These are phyloP conservation scores for Talaromyces atroroseus DNA, from an alignment of 2,329 filamentous ascomycete genomes.

Conservation along the genomic window DNA sequence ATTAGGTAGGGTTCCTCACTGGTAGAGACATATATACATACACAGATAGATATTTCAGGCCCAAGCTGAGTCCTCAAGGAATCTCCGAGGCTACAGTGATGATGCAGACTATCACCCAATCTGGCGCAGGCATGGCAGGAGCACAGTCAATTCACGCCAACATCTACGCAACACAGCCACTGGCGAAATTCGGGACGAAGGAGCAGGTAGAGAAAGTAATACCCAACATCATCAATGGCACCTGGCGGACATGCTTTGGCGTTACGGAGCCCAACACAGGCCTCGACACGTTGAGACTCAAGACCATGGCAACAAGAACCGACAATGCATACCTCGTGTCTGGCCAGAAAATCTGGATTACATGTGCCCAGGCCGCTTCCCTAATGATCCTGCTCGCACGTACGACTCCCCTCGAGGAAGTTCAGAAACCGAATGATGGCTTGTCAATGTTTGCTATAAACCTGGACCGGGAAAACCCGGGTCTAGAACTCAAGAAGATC, in stretches of 20 bases:
- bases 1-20: conserved; percentile 31
- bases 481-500: conserved; percentile 64
- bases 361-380: conserved; percentile 71
- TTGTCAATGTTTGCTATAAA: conserved; percentile 78
- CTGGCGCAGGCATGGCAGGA: conserved; percentile 71
- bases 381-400: conserved; percentile 80
- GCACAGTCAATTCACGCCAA: conserved; percentile 56
- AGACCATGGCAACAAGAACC: conserved; percentile 57
- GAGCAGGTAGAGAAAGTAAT: conserved; percentile 61
- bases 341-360: conserved; percentile 87
- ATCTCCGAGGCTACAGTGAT: conserved; percentile 83
- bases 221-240: conserved; percentile 65
- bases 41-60: no score
- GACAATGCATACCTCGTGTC: conserved; percentile 60
- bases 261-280: conserved; percentile 81
- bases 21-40: background rate
- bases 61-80: conserved; percentile 29
- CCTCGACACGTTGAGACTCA: conserved; percentile 68
- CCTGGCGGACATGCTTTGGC: conserved; percentile 70
- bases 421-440: conserved; percentile 65
- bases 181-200: conserved; percentile 65
- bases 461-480: conserved; percentile 56
- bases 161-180: conserved; percentile 57
- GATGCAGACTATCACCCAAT: conserved; percentile 76
- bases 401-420: conserved; percentile 64